Percentiles rank a stretch among this genome's conserved stretches.
phyloP scores from a whole-genome alignment of 2,329 filamentous ascomycete genomes.

The Pochonia chlamydosporia region DNA sequence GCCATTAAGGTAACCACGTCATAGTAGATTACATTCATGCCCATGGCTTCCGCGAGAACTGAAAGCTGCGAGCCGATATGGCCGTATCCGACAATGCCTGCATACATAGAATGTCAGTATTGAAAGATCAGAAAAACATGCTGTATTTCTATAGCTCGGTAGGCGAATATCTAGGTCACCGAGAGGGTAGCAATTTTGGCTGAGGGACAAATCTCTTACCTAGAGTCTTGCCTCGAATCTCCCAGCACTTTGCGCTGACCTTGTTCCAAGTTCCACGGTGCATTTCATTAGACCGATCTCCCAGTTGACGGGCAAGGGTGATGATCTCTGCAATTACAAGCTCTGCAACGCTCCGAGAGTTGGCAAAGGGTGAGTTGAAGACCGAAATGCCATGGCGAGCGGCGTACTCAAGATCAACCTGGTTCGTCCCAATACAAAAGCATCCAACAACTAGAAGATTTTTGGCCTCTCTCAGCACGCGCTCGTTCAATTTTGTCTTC shows the following conservation, averaged over 20 bases:
- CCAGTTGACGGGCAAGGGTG: constrained; percentile 80
- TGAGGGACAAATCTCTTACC: too few species aligned
- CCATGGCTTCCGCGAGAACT: constrained; percentile 93
- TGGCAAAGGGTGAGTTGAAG: constrained; percentile 98
- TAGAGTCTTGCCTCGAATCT: constrained; percentile 94
- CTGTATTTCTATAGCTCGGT: too few species aligned
- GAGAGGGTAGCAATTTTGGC: too few species aligned
- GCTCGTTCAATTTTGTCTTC: constrained; percentile 88
- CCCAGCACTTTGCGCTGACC: constrained; percentile 94
- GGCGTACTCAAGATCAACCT: constrained; percentile 81
- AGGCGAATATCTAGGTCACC: too few species aligned
- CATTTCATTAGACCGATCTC: constrained; percentile 90
- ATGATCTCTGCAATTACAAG: constrained; percentile 95
- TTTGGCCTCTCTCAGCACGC: constrained; percentile 81
- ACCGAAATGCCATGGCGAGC: constrained; percentile 86
- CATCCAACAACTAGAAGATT: constrained; percentile 94
- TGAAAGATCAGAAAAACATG: background rate
- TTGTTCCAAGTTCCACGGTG: constrained; percentile 97
- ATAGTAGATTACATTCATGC: constrained; percentile 97
- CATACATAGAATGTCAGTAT: background rate
- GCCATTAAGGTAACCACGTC: constrained; percentile 94
- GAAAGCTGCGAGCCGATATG: constrained; percentile 96
- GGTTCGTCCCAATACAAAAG: constrained; percentile 98
- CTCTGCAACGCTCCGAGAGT: constrained; percentile 94
- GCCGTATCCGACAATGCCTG: constrained; percentile 89